Percentiles rank a stretch among this genome's conserved stretches.
These are phyloP conservation scores for Alternaria novae-zelandiae DNA, from an alignment of 2,329 filamentous ascomycete species.

Conservation along the genomic window DNA sequence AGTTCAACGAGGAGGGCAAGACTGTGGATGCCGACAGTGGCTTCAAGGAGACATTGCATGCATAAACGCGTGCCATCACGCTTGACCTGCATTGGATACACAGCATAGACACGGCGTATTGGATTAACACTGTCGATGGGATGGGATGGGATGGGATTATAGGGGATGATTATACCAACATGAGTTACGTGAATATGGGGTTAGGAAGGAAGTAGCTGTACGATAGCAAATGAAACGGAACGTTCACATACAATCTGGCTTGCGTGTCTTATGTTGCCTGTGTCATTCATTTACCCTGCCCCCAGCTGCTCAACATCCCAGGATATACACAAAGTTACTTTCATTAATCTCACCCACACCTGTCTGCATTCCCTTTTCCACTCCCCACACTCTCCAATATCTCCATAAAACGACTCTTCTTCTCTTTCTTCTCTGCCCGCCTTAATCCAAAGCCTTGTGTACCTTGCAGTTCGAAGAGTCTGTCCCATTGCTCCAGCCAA, in stretches of 20 bases:
- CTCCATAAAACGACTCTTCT: background rate
- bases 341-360: too few relatives aligned
- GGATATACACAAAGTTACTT: too few relatives aligned
- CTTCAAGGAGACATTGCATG: constrained; percentile 39
- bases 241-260: background rate
- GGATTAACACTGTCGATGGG: constrained; percentile 18
- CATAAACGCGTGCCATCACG: constrained; percentile 15
- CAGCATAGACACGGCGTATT: constrained; percentile 30
- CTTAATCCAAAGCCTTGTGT: background rate
- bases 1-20: constrained; percentile 59
- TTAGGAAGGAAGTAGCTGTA: background rate
- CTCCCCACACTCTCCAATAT: background rate
- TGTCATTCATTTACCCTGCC: too few relatives aligned
- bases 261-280: too few relatives aligned
- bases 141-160: constrained; percentile 6
- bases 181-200: background rate
- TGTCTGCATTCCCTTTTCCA: too few relatives aligned
- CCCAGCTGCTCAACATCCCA: too few relatives aligned
- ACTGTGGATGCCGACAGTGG: constrained; percentile 8
- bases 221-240: background rate
- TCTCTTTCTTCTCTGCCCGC: background rate
- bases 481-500: constrained; percentile 16
- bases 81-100: constrained; percentile 29
- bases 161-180: background rate
- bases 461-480: background rate